Conservation (phyloP, 2,329 filamentous ascomycete genomes). For the Penicillium sp. region DNA sequence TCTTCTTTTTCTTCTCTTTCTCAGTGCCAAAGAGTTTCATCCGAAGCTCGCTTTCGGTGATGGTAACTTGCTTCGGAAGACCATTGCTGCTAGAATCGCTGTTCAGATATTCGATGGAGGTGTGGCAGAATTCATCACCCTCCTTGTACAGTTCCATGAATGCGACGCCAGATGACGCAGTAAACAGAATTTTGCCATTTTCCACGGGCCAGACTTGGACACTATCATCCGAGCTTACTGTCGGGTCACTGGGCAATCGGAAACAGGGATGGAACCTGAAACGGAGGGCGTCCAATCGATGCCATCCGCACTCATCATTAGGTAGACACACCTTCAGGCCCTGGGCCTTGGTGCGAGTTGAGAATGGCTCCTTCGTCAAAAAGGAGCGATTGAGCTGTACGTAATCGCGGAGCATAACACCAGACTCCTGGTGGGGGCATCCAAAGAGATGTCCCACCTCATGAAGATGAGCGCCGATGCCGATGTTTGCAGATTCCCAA, state of each 20-base stretch:
- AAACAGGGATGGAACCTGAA: constrained; percentile 92
- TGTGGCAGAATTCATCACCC: constrained; percentile 75
- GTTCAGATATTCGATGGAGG: constrained; percentile 77
- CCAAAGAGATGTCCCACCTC: constrained; percentile 89
- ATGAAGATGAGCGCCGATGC: constrained; percentile 89
- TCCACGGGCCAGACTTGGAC: constrained; percentile 86
- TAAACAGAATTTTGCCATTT: constrained; percentile 70
- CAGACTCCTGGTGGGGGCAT: constrained; percentile 82
- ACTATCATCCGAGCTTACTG: constrained; percentile 66
- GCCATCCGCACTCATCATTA: constrained; percentile 87
- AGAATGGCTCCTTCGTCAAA: constrained; percentile 76
- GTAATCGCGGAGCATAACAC: constrained; percentile 92
- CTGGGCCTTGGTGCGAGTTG: constrained; percentile 79
- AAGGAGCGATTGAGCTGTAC: constrained; percentile 82
- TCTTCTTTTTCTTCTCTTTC: constrained; percentile 64
- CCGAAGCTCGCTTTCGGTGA: constrained; percentile 75
- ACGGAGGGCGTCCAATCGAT: constrained; percentile 81
- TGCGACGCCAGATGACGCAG: constrained; percentile 76
- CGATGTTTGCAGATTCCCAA: constrained; percentile 94
- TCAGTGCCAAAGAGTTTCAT: constrained; percentile 65
- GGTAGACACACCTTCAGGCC: constrained; percentile 70
- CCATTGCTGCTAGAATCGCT: constrained; percentile 57
- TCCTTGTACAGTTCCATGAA: constrained; percentile 81
- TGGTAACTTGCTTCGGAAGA: constrained; percentile 68
- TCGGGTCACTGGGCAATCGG: constrained; percentile 72